Evolutionary conservation across 306 rosid species (phyloP).

Genomic region (Sechiopsis laciniata): DNA sequence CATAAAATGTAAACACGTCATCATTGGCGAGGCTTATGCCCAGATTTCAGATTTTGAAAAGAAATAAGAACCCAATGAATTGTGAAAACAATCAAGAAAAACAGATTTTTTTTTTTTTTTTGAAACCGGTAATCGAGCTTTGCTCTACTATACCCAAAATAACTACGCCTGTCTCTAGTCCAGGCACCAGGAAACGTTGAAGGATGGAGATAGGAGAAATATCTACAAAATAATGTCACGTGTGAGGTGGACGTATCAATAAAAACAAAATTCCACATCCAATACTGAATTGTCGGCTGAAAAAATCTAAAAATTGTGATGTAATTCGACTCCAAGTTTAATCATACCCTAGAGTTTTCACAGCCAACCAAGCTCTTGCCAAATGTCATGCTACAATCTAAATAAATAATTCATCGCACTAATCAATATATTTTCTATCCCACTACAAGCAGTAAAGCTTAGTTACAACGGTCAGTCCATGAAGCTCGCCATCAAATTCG

Average conservation of each 20-base stretch:
- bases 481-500: not conserved
- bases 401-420: not conserved
- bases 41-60: not conserved
- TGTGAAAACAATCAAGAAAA: not conserved
- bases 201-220: no score
- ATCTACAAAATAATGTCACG: no score
- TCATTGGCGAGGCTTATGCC: not conserved
- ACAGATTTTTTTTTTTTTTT: no score
- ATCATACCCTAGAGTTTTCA: not conserved
- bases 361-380: not conserved
- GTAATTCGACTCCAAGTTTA: not conserved
- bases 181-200: no score
- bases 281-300: not conserved
- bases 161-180: no score
- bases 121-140: no score
- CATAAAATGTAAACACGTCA: not conserved
- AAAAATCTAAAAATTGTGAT: not conserved
- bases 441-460: not conserved
- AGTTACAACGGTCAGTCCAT: constrained; percentile 11
- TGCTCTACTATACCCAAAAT: no score
- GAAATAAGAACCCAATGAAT: not conserved
- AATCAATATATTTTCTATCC: not conserved
- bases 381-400: not conserved
- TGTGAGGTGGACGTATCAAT: no score
- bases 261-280: not conserved